Evolutionary conservation across 176 grass and related monocot genomes (phyloP).

Genomic region (Eleusine indica): DNA sequence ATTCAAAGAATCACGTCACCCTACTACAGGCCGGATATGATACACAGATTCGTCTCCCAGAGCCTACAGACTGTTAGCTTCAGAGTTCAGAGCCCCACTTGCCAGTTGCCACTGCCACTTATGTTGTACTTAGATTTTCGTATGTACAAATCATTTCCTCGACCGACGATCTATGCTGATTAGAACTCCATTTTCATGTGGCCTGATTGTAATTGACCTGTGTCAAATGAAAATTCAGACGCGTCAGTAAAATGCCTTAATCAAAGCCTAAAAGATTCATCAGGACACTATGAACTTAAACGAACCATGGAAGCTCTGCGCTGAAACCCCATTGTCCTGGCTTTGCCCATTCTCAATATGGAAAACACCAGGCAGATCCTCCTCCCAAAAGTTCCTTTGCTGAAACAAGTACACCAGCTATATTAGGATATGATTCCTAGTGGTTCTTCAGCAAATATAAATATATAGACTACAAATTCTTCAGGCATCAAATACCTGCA

Average conservation of each 20-base stretch:
- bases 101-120: slow-evolving; percentile 33
- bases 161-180: background rate
- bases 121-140: slow-evolving; percentile 5
- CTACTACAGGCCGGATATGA: slow-evolving; percentile 36
- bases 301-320: slow-evolving; percentile 61
- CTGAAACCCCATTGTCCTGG: slow-evolving; percentile 49
- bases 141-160: slow-evolving; percentile 50
- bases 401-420: slow-evolving; percentile 26
- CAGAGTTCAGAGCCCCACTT: slow-evolving; percentile 44
- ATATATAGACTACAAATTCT: background rate
- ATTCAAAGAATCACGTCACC: slow-evolving; percentile 38
- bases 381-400: slow-evolving; percentile 90
- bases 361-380: slow-evolving; percentile 69
- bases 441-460: background rate
- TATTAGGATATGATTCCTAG: slow-evolving; percentile 13
- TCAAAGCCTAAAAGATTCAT: background rate
- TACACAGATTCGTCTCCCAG: slow-evolving; percentile 28
- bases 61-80: slow-evolving; percentile 48
- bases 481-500: slow-evolving; percentile 63
- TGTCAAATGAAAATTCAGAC: background rate
- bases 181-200: slow-evolving; percentile 60
- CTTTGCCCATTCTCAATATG: slow-evolving; percentile 60
- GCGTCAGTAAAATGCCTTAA: background rate
- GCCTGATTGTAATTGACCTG: slow-evolving; percentile 44
- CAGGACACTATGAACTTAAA: background rate